These are phyloP conservation scores for Typha latifolia DNA, from an alignment of 176 grass and related monocot genomes.

Conservation along the genomic window DNA sequence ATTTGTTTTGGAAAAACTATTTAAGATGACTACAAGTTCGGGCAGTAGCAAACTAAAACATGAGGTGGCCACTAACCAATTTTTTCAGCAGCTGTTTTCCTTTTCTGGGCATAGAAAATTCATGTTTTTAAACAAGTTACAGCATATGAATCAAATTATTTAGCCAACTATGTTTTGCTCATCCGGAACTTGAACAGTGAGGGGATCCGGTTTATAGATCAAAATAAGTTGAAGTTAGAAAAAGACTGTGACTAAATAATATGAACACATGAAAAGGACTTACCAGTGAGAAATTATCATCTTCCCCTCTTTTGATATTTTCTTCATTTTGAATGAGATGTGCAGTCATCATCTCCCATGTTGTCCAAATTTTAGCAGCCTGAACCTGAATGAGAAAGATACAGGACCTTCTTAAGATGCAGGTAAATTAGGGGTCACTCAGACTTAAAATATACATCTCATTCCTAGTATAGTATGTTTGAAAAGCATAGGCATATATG, in stretches of 20 bases:
- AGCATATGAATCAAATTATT: too few relatives aligned
- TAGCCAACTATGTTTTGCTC: too few relatives aligned
- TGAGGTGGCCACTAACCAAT: too few relatives aligned
- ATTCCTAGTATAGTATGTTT: neutral
- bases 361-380: constrained; percentile 93
- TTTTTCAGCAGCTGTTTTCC: too few relatives aligned
- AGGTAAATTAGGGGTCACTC: neutral
- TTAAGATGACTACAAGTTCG: too few relatives aligned
- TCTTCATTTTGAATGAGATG: constrained; percentile 88
- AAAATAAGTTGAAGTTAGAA: neutral
- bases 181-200: too few relatives aligned
- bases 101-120: too few relatives aligned
- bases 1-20: too few relatives aligned
- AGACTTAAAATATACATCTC: neutral
- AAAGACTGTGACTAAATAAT: neutral
- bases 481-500: neutral
- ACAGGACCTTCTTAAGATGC: neutral
- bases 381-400: constrained; percentile 32
- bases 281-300: constrained; percentile 77
- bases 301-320: constrained; percentile 66
- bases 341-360: constrained; percentile 94
- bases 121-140: too few relatives aligned
- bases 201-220: too few relatives aligned
- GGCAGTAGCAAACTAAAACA: too few relatives aligned
- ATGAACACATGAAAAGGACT: constrained; percentile 16